Evolutionary conservation across 1,284 basidiomycete genomes (phyloP).

Genomic region (Leccinum subfulvum): DNA sequence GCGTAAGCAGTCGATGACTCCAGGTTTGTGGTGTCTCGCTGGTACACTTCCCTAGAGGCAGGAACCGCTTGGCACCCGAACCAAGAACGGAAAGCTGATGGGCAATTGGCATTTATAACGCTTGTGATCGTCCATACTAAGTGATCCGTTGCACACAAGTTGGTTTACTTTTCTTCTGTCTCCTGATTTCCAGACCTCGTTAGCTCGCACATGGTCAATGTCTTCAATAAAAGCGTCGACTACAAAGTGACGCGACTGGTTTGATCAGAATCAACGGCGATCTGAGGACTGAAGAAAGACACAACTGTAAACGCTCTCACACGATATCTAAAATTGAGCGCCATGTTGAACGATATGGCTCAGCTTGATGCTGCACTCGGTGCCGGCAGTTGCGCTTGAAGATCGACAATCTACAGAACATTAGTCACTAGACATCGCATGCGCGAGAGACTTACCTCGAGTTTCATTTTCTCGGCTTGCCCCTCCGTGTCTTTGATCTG

Average conservation of each 20-base stretch:
- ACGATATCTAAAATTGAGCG: neutral
- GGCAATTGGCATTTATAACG: slow-evolving; percentile 12
- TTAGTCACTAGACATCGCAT: slow-evolving; percentile 15
- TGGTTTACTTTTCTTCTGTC: neutral
- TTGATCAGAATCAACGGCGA: neutral
- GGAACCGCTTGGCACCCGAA: slow-evolving; percentile 35
- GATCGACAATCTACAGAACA: slow-evolving; percentile 55
- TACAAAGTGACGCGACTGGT: neutral
- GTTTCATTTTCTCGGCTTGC: slow-evolving; percentile 76
- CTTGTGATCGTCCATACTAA: neutral
- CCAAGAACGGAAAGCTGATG: slow-evolving; percentile 49
- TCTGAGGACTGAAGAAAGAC: neutral
- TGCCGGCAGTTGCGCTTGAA: slow-evolving; percentile 55
- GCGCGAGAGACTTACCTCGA: slow-evolving; percentile 52
- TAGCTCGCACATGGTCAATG: neutral
- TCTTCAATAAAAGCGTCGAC: neutral
- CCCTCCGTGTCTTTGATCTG: slow-evolving; percentile 76
- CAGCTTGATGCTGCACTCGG: slow-evolving; percentile 12
- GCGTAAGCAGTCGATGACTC: slow-evolving; percentile 34
- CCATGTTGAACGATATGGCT: neutral
- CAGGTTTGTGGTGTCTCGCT: slow-evolving; percentile 25
- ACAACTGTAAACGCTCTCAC: neutral
- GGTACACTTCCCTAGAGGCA: slow-evolving; percentile 37
- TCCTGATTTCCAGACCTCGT: neutral
- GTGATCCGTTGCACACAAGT: neutral